Percentiles rank a stretch among this genome's conserved stretches.
Conservation (phyloP, 495 filamentous ascomycete species). For the Jackrogersella minutella region DNA sequence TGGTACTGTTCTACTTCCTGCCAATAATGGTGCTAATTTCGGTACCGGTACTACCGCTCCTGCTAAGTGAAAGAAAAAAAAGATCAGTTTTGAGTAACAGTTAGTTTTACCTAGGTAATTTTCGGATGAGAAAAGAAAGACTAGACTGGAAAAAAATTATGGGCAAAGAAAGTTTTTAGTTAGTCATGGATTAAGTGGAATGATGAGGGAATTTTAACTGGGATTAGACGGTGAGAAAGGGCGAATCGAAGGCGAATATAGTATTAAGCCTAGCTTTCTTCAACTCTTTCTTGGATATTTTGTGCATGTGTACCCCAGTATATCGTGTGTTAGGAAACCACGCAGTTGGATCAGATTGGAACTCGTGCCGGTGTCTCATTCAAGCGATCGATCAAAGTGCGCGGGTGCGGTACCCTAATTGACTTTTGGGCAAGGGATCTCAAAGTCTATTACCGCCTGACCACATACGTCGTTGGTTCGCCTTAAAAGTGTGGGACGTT, state of each 20-base stretch:
- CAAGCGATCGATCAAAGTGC: background rate
- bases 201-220: constrained; percentile 26
- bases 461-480: constrained; percentile 10
- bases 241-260: background rate
- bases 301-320: constrained; percentile 8
- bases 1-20: background rate
- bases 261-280: constrained; percentile 12
- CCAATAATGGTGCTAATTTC: background rate
- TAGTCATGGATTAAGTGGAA: constrained; percentile 8
- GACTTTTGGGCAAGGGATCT: background rate
- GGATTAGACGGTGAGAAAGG: background rate
- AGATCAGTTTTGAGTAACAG: constrained; percentile 15
- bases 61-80: constrained; percentile 8
- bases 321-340: constrained; percentile 8
- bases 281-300: constrained; percentile 4
- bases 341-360: background rate
- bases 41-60: constrained; percentile 22
- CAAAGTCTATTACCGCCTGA: constrained; percentile 17
- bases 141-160: background rate
- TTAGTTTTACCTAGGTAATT: too few species aligned
- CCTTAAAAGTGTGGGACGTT: constrained; percentile 35
- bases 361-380: background rate
- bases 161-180: constrained; percentile 2
- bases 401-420: background rate
- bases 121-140: background rate